phyloP scores from a whole-genome alignment of 2,329 filamentous ascomycete species.

The Elsinoe batatas region DNA sequence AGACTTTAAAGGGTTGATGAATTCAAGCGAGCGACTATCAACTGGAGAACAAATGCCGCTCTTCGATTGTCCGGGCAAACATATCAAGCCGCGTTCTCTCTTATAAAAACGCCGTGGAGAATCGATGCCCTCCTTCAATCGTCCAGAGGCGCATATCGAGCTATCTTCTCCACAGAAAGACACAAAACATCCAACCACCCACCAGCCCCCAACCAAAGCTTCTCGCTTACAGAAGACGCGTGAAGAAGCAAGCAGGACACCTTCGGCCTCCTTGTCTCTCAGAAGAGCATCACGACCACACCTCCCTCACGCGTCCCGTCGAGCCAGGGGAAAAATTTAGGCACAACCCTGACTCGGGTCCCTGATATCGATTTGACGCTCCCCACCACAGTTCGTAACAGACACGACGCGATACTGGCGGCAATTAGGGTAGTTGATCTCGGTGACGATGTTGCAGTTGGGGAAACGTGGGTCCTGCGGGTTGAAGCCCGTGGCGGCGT shows the following conservation, averaged over 20 bases:
- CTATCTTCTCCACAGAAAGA: no score
- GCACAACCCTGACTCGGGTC: neutral
- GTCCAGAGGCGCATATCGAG: no score
- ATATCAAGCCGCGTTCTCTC: neutral
- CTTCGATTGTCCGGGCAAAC: neutral
- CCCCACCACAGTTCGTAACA: neutral
- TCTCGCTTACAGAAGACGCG: no score
- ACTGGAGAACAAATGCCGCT: neutral
- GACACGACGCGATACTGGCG: neutral
- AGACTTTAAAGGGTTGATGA: neutral
- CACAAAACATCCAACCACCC: no score
- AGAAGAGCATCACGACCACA: no score
- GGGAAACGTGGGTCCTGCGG: neutral
- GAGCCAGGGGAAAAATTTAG: neutral
- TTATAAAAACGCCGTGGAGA: neutral
- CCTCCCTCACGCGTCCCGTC: neutral
- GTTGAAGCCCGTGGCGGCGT: neutral
- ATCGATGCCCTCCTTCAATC: neutral
- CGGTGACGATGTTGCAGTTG: neutral
- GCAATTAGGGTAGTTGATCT: constrained; percentile 3
- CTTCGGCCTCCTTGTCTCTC: no score
- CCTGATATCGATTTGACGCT: neutral
- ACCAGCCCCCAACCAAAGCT: no score
- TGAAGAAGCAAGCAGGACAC: no score
- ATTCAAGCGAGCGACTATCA: constrained; percentile 1